phyloP scores from a whole-genome alignment of 2,329 filamentous ascomycete species.

The Fusarium marasasianum region DNA sequence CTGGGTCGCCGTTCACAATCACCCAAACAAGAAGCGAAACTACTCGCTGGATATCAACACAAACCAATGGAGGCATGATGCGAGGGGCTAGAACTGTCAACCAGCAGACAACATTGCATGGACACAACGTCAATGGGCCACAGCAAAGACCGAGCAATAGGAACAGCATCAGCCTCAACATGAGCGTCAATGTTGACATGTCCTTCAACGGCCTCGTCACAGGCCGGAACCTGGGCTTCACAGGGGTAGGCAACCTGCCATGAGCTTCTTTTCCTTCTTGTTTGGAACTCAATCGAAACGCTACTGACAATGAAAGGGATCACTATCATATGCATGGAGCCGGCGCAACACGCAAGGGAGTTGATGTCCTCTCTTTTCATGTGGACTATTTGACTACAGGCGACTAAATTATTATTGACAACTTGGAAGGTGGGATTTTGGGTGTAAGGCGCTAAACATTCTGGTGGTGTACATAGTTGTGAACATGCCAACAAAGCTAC shows the following conservation, averaged over 20 bases:
- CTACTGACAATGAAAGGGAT: slow-evolving; percentile 30
- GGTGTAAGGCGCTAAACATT: slow-evolving; percentile 35
- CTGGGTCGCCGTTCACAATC: slow-evolving; percentile 20
- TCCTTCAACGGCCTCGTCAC: slow-evolving; percentile 40
- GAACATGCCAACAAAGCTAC: slow-evolving; percentile 46
- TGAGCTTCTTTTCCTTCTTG: background rate
- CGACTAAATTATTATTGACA: slow-evolving; percentile 6
- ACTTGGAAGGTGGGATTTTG: slow-evolving; percentile 33
- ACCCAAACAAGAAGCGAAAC: slow-evolving; percentile 34
- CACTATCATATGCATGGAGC: slow-evolving; percentile 40
- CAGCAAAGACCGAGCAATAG: slow-evolving; percentile 13
- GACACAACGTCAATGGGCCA: slow-evolving; percentile 11
- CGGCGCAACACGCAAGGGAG: slow-evolving; percentile 27
- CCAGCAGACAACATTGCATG: slow-evolving; percentile 36
- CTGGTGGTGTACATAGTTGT: slow-evolving; percentile 40
- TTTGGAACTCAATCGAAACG: background rate
- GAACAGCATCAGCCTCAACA: slow-evolving; percentile 40
- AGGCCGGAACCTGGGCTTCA: slow-evolving; percentile 39
- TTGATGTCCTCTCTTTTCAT: background rate
- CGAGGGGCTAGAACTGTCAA: slow-evolving; percentile 31
- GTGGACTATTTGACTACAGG: background rate
- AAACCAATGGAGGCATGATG: slow-evolving; percentile 18
- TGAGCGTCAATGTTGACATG: slow-evolving; percentile 40
- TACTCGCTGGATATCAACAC: slow-evolving; percentile 37
- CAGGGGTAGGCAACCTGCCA: slow-evolving; percentile 27